Evolutionary conservation across 2,329 filamentous ascomycete species (phyloP).

Genomic region (Fusarium duplospermum): DNA sequence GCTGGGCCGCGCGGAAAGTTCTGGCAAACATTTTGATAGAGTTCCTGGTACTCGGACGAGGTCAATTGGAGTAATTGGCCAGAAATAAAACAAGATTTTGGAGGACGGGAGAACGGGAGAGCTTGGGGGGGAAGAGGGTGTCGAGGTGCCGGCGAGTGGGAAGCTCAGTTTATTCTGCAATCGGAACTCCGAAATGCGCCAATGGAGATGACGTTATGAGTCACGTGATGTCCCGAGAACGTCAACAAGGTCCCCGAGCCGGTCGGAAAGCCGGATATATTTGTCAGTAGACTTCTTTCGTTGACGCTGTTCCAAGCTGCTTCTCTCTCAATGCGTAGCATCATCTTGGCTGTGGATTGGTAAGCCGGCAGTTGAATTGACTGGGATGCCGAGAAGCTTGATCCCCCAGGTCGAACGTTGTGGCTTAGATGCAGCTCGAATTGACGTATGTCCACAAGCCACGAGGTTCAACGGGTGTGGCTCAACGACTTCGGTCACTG

Average conservation of each 20-base stretch:
- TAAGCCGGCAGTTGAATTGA: conserved; percentile 1
- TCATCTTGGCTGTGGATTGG: conserved; percentile 2
- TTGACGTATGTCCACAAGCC: not conserved
- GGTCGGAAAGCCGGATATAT: conserved; percentile 6
- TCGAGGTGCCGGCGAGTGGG: conserved; percentile 16
- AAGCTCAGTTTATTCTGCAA: conserved; percentile 3
- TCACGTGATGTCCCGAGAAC: conserved; percentile 35
- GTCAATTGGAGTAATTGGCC: conserved; percentile 43
- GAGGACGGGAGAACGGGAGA: conserved; percentile 13
- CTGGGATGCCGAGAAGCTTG: not conserved
- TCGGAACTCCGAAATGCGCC: conserved; percentile 23
- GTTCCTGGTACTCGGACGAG: conserved; percentile 25
- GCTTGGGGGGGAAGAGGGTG: conserved; percentile 19
- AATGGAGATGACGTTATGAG: conserved; percentile 34
- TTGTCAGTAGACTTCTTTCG: not conserved
- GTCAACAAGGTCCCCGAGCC: not conserved
- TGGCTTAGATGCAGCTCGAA: not conserved
- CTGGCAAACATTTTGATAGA: conserved; percentile 72
- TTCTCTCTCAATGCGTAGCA: not conserved
- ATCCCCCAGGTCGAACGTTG: not conserved
- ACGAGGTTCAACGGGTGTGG: not conserved
- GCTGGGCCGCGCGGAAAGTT: conserved; percentile 73
- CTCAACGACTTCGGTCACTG: not conserved
- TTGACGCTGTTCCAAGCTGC: not conserved
- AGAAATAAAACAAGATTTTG: conserved; percentile 12